Evolutionary conservation across 768 basidiomycete species (phyloP), one percentile per base, ranked within the genome.

Genomic region (Mycena belliarum): DNA sequence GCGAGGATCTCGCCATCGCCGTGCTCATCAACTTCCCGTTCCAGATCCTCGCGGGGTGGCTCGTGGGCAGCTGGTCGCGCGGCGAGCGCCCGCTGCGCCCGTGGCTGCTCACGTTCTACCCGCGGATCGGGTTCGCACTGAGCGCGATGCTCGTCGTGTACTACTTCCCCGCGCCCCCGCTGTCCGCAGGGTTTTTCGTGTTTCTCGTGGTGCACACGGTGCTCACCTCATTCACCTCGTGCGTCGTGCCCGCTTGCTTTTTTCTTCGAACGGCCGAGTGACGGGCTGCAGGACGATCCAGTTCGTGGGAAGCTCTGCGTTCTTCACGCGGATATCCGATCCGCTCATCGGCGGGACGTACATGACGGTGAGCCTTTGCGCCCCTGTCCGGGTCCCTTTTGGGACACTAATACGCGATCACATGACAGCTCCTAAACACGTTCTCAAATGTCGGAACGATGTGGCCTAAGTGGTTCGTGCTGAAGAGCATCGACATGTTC

Each of bases 341-440:
- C 97, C 97, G 0, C 68, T 97, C n/a, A 97, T 99, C 51, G 97
- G 97, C 23, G 97, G 97, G 47, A 99, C 97, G 0, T 99, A 99
- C 72, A 99, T 99, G 97, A 99, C 97, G 14, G 95, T 95, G 66
- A 61, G 85, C 16, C 7, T 74, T 28, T 21, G n/a, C 11, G n/a
- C 23, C 2, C 14, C 1, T 3, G 7, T 46, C 21, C n/a, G n/a
- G n/a, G n/a, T 32, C 40, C 14, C 24, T n/a, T 28, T 55, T n/a
- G 24, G 12, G 4, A 35, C 4, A 7, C 6, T 12, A 16, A 6
- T 10, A 14, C 29, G 38, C 1, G 43, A 12, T 29, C 18, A 41
- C 25, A 45, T 32, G 25, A 28, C 18, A 98, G 95, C 78, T 99
- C 8, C 75, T 99, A 38, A 98, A 98, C 70, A 99, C 97, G 10